Evolutionary conservation across 1,284 basidiomycete genomes (phyloP), one percentile per base, ranked within the genome.

Genomic region (Coriolopsis trogii): DNA sequence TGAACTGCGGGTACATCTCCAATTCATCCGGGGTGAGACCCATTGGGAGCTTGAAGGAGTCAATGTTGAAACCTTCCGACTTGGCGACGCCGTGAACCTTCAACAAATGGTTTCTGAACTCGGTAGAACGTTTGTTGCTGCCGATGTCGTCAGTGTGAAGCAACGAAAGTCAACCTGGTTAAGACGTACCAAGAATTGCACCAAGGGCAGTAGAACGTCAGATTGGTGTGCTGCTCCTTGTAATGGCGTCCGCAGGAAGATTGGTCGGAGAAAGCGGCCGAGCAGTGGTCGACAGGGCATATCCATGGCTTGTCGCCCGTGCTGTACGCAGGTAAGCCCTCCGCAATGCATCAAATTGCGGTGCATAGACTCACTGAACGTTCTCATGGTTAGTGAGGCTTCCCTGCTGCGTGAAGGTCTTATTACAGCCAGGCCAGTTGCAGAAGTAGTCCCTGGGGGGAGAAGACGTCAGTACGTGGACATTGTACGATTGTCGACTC

Each of bases 221-320:
- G 12, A 9, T 43, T 45, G 2, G 7, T 23, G 41, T 63, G 62
- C 28, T 47, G 51, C 30, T 61, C 60, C 4, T 25, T 28, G 18
- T 31, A 28, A 29, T 64, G 63, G 18, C 63, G 59, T 2, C 37
- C 67, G 51, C 78, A 70, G 34, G 84, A 85, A 0, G 84, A 86
- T 12, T 80, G 81, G 54, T 87, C 84, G 15, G 75, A 75, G 55
- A 87, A 87, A 13, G 67, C 64, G 28, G 71, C 69, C 3, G 34
- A 40, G 58, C 84, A 87, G 15, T 60, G 61, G 26, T 13, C 15
- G 65, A 8, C 12, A 12, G 30, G 59, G 58, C 87, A 89, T 7
- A 38, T 40, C 60, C 72, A 75, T 4, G 84, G 85, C 63, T 79
- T 84, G 4, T 49, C 65, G 21, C 69, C 70, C 12, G 81, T 78